phyloP scores from a whole-genome alignment of 2,329 filamentous ascomycete species.

The Ophiobolus disseminans region DNA sequence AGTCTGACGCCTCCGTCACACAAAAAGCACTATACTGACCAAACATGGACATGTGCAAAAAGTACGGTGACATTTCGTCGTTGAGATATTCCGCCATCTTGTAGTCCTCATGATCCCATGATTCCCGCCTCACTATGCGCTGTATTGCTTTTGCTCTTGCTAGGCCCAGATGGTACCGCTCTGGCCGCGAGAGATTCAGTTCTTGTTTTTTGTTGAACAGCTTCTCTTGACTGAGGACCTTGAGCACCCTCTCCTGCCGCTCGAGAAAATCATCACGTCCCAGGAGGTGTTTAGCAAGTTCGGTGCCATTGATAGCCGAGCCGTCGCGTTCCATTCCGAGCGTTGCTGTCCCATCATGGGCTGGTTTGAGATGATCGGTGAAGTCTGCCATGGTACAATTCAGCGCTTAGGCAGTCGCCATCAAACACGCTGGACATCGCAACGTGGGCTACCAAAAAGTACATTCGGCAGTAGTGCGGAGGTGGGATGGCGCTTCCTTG shows the following conservation, averaged over 20 bases:
- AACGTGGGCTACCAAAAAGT: neutral
- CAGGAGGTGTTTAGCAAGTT: constrained; percentile 57
- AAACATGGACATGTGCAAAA: constrained; percentile 61
- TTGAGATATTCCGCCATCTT: constrained; percentile 61
- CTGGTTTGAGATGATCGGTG: constrained; percentile 57
- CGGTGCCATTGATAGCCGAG: constrained; percentile 53
- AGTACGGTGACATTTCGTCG: constrained; percentile 62
- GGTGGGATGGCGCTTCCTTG: constrained; percentile 4
- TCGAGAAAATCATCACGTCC: constrained; percentile 57
- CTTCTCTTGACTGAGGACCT: constrained; percentile 55
- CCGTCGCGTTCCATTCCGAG: constrained; percentile 55
- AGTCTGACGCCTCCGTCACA: constrained; percentile 25
- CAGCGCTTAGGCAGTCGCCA: constrained; percentile 10
- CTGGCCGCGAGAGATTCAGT: constrained; percentile 59
- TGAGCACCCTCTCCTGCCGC: constrained; percentile 56
- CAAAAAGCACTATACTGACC: constrained; percentile 37
- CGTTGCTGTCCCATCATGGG: constrained; percentile 54
- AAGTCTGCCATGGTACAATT: constrained; percentile 55
- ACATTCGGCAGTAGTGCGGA: constrained; percentile 16
- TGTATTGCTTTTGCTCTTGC: constrained; percentile 60
- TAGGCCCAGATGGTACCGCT: constrained; percentile 61
- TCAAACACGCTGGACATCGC: constrained; percentile 8
- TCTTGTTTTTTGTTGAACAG: constrained; percentile 60
- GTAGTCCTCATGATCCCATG: constrained; percentile 59
- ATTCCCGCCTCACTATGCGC: constrained; percentile 54